Evolutionary conservation across 2,329 filamentous ascomycete genomes (phyloP).

Genomic region (Trichoderma sp.): DNA sequence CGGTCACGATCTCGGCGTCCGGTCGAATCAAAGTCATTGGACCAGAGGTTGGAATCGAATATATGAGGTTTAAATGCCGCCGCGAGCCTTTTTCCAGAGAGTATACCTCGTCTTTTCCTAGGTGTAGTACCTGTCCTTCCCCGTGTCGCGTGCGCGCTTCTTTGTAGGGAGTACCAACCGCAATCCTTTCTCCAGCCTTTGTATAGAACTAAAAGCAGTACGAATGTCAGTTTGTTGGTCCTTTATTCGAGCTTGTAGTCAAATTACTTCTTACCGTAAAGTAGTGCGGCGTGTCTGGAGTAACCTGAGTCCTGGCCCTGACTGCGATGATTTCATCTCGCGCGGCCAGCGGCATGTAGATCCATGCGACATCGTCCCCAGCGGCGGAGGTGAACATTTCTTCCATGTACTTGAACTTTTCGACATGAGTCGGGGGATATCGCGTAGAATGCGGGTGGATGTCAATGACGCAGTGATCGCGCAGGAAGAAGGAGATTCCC

Average conservation of each 20-base stretch:
- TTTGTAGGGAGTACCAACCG: neutral
- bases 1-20: neutral
- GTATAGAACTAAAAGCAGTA: neutral
- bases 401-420: neutral
- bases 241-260: too few species aligned
- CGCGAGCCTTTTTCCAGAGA: neutral
- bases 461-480: neutral
- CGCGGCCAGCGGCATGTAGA: constrained; percentile 2
- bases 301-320: neutral
- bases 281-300: neutral
- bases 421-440: neutral
- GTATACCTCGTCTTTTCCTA: neutral
- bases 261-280: neutral
- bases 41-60: neutral
- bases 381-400: neutral
- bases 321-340: constrained; percentile 2
- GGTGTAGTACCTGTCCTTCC: neutral
- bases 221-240: neutral
- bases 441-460: neutral
- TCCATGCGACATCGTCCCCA: neutral
- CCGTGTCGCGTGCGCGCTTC: neutral
- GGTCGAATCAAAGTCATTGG: neutral
- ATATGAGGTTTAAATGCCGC: neutral
- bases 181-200: neutral
- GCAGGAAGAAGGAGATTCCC: constrained; percentile 12